Conservation (phyloP, 352 stramenopile genomes). For the Peronospora destructor region DNA sequence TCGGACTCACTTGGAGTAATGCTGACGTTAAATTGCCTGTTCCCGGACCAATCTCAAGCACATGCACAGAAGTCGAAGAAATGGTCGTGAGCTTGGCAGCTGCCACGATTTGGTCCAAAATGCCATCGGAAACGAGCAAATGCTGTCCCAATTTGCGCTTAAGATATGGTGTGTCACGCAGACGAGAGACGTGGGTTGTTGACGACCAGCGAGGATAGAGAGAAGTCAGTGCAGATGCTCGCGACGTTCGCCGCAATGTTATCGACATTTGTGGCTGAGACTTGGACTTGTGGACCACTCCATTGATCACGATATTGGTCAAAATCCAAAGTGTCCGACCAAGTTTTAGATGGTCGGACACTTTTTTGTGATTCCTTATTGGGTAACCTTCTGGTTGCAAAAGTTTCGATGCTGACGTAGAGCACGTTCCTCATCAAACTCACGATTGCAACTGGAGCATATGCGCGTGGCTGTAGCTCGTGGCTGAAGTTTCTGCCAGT, state of each 20-base stretch:
- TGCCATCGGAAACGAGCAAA: slow-evolving; percentile 55
- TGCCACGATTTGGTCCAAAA: slow-evolving; percentile 60
- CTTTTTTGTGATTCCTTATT: too few relatives aligned
- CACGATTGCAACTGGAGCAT: slow-evolving; percentile 40
- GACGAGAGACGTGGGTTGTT: slow-evolving; percentile 34
- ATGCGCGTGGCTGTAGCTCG: slow-evolving; percentile 18
- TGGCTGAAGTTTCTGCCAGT: slow-evolving; percentile 38
- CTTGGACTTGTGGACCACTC: background rate
- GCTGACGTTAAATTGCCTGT: slow-evolving; percentile 84
- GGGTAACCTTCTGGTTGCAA: slow-evolving; percentile 20
- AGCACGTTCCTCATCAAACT: slow-evolving; percentile 63
- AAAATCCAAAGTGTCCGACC: too few relatives aligned
- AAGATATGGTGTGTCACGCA: slow-evolving; percentile 56
- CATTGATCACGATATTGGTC: background rate
- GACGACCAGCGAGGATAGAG: slow-evolving; percentile 18
- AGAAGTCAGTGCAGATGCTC: background rate
- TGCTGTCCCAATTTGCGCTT: slow-evolving; percentile 83
- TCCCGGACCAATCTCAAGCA: slow-evolving; percentile 80
- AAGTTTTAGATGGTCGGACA: too few relatives aligned
- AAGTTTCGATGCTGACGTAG: slow-evolving; percentile 77
- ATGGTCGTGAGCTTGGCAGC: slow-evolving; percentile 41
- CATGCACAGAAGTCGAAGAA: slow-evolving; percentile 27
- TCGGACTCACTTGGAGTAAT: slow-evolving; percentile 40
- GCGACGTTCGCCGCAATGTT: background rate
- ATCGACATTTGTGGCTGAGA: background rate